Percentiles rank a stretch among this genome's conserved stretches.
These are phyloP conservation scores for Persicaria maculosa DNA, from an alignment of 148 eudicot genomes.

Conservation along the genomic window DNA sequence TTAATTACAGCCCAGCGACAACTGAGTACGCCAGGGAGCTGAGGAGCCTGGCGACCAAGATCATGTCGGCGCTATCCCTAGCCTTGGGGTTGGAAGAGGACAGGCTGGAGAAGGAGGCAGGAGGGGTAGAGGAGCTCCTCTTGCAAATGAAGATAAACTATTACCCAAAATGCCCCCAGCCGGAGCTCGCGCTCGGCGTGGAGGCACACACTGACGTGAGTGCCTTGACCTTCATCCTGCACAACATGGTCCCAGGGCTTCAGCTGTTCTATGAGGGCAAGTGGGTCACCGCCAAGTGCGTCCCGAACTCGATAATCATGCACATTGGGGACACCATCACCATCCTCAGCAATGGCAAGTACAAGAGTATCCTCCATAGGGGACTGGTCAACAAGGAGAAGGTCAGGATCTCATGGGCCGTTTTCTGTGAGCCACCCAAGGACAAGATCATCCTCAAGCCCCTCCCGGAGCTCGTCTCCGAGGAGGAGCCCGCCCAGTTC, in stretches of 20 bases:
- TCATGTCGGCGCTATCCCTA: conserved; percentile 55
- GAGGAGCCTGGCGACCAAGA: conserved; percentile 52
- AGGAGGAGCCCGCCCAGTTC: conserved; percentile 51
- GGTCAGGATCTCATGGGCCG: conserved; percentile 94
- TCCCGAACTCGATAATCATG: conserved; percentile 87
- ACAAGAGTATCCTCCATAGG: conserved; percentile 85
- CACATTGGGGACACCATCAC: conserved; percentile 89
- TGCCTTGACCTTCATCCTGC: conserved; percentile 82
- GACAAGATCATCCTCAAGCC: conserved; percentile 84
- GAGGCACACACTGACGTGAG: conserved; percentile 93
- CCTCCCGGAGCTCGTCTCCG: conserved; percentile 58
- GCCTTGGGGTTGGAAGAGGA: conserved; percentile 72
- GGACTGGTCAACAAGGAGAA: conserved; percentile 89
- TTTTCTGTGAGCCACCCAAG: conserved; percentile 90
- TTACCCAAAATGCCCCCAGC: conserved; percentile 96
- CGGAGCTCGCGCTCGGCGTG: conserved; percentile 86
- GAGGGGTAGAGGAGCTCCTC: conserved; percentile 67
- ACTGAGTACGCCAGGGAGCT: conserved; percentile 64
- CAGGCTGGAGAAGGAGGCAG: conserved; percentile 73
- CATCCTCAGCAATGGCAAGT: conserved; percentile 86
- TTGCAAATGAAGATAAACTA: conserved; percentile 87
- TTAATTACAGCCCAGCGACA: conserved; percentile 51
- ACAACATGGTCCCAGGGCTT: conserved; percentile 98
- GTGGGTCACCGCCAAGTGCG: conserved; percentile 89
- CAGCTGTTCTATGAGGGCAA: conserved; percentile 75